Base-by-base conservation (phyloP, 805 yeast species). In the Candida ascalaphidarum region DNA sequence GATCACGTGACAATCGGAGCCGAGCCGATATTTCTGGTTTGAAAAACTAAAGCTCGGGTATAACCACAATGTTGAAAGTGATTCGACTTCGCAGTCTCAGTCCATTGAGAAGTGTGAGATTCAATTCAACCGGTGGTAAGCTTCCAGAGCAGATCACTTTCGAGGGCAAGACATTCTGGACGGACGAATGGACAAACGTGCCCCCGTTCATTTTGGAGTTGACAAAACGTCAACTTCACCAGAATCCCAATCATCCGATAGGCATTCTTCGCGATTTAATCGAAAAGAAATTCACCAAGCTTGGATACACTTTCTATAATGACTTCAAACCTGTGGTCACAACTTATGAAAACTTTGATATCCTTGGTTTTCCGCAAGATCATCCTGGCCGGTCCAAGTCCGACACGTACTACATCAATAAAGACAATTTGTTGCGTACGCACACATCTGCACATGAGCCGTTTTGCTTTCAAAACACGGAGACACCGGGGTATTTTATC, bases 361-460 rank as follows among this genome's bases (percentile, higher is more conserved):
- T 81, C 2, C 65, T 92, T 21, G 96, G 94, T 1, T 89, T 92
- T 52, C 95, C 96, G 2, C 44, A 52, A 20, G 94, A 88, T 46
- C 98, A 92, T 50, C 95, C 95, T 0, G 96, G 98, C 3, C 68
- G 98, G 46, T 74, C 92, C 12, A 81, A 73, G 44, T 81, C 94
- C 3, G 98, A 92, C 50, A 89, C 98, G 0, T 92, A 92, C 54
- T 92, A 92, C 46, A 50, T 92, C 29, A 88, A 92, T 56, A 67
- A 75, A 29, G 68, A 70, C 13, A 61, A 77, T 18, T 61, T 92
- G 17, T 58, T 92, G 34, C 65, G 98, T 46, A 92, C 98, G 0
- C 98, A 92, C 49, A 89, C 98, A 0, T 86, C 96, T 1, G 98
- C 98, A 0, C 98, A 92, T 53, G 98, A 92, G 55, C 73, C 71